Conservation (phyloP, 2,329 filamentous ascomycete genomes). For the Chaetomium sp. region DNA sequence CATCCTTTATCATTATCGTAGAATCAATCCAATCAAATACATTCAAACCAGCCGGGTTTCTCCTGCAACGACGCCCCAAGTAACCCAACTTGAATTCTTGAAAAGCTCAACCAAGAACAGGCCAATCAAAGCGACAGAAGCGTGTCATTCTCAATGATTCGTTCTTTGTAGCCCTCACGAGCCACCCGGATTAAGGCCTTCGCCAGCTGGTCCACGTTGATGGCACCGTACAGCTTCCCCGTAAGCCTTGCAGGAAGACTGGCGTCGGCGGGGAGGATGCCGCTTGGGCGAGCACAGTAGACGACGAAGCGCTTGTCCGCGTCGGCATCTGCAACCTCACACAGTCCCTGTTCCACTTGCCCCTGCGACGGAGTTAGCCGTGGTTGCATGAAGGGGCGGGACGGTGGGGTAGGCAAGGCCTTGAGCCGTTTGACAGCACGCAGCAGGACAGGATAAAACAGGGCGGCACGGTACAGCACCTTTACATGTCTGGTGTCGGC, state of each 20-base stretch:
- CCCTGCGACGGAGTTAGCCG: conserved; percentile 31
- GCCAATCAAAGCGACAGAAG: conserved; percentile 19
- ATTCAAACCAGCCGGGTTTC: neutral
- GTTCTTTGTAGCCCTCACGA: conserved; percentile 42
- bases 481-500: conserved; percentile 44
- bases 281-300: conserved; percentile 44
- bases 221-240: conserved; percentile 38
- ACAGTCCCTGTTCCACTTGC: conserved; percentile 46
- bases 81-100: neutral
- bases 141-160: conserved; percentile 40
- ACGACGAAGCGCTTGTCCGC: conserved; percentile 38
- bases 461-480: conserved; percentile 23
- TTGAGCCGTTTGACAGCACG: neutral
- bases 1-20: neutral
- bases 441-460: neutral
- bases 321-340: conserved; percentile 42
- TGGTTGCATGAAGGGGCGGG: neutral
- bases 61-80: neutral
- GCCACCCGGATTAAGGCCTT: conserved; percentile 43
- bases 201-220: conserved; percentile 43
- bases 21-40: neutral
- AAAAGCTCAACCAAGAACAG: neutral
- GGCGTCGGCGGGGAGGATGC: conserved; percentile 38
- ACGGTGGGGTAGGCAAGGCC: neutral
- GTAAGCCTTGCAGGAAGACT: conserved; percentile 36